Percentiles rank a stretch among this genome's conserved stretches.
These are phyloP conservation scores for Buddleja alternifolia DNA, from an alignment of 257 asterid genomes.

Conservation along the genomic window DNA sequence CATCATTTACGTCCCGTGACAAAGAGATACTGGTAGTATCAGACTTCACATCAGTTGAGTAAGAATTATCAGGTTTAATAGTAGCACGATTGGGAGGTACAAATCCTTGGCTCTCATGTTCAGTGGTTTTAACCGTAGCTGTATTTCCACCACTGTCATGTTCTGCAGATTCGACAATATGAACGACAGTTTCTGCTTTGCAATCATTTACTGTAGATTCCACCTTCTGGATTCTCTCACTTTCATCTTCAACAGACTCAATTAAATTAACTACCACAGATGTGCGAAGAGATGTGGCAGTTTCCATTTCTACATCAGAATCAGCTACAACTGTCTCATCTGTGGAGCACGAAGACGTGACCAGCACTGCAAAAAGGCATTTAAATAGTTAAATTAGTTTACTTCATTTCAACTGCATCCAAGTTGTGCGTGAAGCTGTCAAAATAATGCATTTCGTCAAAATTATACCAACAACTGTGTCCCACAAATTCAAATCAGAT, in stretches of 20 bases:
- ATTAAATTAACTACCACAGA: slow-evolving; percentile 40
- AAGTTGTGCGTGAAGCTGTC: slow-evolving; percentile 4
- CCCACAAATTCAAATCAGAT: neutral
- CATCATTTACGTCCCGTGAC: slow-evolving; percentile 40
- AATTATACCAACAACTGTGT: neutral
- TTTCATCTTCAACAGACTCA: slow-evolving; percentile 55
- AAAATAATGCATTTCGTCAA: neutral
- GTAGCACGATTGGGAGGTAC: slow-evolving; percentile 38
- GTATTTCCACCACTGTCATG: slow-evolving; percentile 40
- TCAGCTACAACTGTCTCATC: slow-evolving; percentile 97
- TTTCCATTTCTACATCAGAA: slow-evolving; percentile 85
- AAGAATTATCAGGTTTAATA: slow-evolving; percentile 29
- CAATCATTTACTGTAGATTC: slow-evolving; percentile 39
- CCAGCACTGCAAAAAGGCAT: slow-evolving; percentile 57
- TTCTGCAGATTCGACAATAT: slow-evolving; percentile 43
- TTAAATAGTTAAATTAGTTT: slow-evolving; percentile 5
- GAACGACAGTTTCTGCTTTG: slow-evolving; percentile 36
- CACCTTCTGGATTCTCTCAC: slow-evolving; percentile 29
- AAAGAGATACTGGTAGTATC: slow-evolving; percentile 27
- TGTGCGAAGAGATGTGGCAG: slow-evolving; percentile 54
- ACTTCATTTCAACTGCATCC: slow-evolving; percentile 18
- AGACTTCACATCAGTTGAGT: slow-evolving; percentile 29
- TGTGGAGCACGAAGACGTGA: slow-evolving; percentile 94
- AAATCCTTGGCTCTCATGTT: slow-evolving; percentile 41
- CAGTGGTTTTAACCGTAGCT: slow-evolving; percentile 28